Base-by-base conservation (phyloP, 306 rosid genomes). In the Boehmeria nivea region DNA sequence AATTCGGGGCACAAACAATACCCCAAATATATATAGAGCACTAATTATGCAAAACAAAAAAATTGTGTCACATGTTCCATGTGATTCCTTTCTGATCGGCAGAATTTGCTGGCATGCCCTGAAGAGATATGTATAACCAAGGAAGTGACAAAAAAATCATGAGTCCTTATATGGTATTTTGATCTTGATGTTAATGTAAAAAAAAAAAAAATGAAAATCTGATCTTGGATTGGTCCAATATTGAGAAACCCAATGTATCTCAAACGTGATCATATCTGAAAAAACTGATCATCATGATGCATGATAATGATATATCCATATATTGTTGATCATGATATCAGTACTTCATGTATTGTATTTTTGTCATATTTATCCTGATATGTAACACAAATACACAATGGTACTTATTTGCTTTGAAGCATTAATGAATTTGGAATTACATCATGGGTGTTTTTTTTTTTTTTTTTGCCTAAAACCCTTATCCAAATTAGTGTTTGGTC, bases 1-100 rank as follows among this genome's bases (percentile, higher is more conserved):
- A 1, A 40, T 40, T 40, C 10, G 45, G 17, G 45, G 45, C 20
- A 40, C 25, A 48, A 27, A 50, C 17, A 46, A 17, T 8, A 19
- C 5, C 26, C 18, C 34, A 40, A 55, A 53, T 60, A 40, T 31
- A 31, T 31, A 31, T 31, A 4, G 5, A 31, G 5, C 9, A 40
- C 45, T 14, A 4, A 40, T 40, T 5, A 40, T 12, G 17, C 45
- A 40, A 40, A 40, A n/a, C n/a, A 40, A 40, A 40, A 40, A 11
- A 40, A 11, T 12, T 66, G 38, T 54, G 59, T 33, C 59, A 28
- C 63, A 64, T 60, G 60, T 67, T 64, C 67, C 70, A 69, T 72
- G 68, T 70, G 60, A 12, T 40, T 40, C 45, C 72, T 60, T 48
- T 66, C 52, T 48, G 49, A 64, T 56, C 45, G 45, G 16, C 45